phyloP scores from a whole-genome alignment of 2,329 filamentous ascomycete genomes.

The Colletotrichum cereale region DNA sequence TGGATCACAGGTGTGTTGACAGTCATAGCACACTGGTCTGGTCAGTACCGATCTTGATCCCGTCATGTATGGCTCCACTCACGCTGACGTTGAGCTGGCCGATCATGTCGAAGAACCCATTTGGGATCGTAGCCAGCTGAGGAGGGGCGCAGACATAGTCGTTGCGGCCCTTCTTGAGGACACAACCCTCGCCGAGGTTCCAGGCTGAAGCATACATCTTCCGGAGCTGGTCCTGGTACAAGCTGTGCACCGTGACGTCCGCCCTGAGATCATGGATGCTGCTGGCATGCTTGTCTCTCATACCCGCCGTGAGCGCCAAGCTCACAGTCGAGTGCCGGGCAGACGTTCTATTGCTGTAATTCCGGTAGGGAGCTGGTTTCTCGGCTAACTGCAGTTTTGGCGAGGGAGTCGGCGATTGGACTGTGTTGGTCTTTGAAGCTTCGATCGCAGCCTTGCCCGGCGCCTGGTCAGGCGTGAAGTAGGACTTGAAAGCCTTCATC shows the following conservation, averaged over 20 bases:
- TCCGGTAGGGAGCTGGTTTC: conserved; percentile 31
- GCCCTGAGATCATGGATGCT: conserved; percentile 38
- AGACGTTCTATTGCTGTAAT: conserved; percentile 26
- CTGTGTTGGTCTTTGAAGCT: conserved; percentile 4
- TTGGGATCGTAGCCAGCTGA: conserved; percentile 51
- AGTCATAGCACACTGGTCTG: conserved; percentile 72
- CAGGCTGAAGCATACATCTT: conserved; percentile 38
- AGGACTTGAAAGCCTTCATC: conserved; percentile 41
- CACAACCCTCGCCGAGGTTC: conserved; percentile 63
- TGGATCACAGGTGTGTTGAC: conserved; percentile 74
- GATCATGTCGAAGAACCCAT: conserved; percentile 60
- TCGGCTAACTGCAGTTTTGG: conserved; percentile 20
- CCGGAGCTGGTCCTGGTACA: conserved; percentile 41
- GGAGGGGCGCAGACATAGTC: conserved; percentile 58
- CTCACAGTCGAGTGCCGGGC: conserved; percentile 39
- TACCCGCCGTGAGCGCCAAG: conserved; percentile 38
- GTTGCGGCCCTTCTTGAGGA: conserved; percentile 65
- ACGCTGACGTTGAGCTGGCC: conserved; percentile 64
- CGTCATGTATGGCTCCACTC: conserved; percentile 44
- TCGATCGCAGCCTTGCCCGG: conserved; percentile 11
- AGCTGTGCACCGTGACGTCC: conserved; percentile 39
- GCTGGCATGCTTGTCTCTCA: conserved; percentile 39
- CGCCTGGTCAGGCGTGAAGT: conserved; percentile 35
- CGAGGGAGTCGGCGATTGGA: conserved; percentile 1
- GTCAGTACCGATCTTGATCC: neutral